Percentiles rank a stretch among this genome's conserved stretches.
These are phyloP conservation scores for Hordeum pubiflorum DNA, from an alignment of 202 grass and related monocot genomes.

Conservation along the genomic window DNA sequence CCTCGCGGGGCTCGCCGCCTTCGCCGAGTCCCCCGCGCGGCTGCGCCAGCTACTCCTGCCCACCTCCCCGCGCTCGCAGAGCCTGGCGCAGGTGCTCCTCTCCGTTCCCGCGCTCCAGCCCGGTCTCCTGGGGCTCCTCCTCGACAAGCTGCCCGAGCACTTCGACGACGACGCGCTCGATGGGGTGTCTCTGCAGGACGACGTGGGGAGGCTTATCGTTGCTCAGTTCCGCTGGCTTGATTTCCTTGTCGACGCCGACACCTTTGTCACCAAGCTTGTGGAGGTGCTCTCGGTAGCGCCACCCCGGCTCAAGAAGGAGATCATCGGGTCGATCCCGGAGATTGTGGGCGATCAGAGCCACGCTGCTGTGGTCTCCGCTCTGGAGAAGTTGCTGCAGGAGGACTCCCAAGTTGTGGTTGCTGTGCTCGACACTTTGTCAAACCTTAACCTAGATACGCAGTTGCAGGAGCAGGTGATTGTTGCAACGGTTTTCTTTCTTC, in stretches of 20 bases:
- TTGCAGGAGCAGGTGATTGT: conserved; percentile 70
- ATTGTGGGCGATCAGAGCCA: conserved; percentile 74
- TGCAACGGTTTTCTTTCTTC: background rate
- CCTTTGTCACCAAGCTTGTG: conserved; percentile 59
- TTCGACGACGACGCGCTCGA: conserved; percentile 51
- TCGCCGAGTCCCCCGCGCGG: conserved; percentile 35
- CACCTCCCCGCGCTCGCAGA: conserved; percentile 25
- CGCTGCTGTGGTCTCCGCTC: conserved; percentile 40
- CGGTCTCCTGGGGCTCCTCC: conserved; percentile 57
- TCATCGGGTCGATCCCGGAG: conserved; percentile 86
- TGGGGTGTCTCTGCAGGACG: conserved; percentile 54
- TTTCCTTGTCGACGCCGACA: conserved; percentile 59
- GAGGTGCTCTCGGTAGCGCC: conserved; percentile 82
- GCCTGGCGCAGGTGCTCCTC: conserved; percentile 58
- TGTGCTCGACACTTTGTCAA: conserved; percentile 68
- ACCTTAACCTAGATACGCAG: conserved; percentile 62
- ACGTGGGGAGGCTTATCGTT: conserved; percentile 66
- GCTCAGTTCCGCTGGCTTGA: conserved; percentile 74
- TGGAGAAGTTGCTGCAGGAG: conserved; percentile 65
- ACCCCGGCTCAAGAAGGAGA: conserved; percentile 73
- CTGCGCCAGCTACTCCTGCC: conserved; percentile 54
- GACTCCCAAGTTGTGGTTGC: conserved; percentile 71
- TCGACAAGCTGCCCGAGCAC: conserved; percentile 88
- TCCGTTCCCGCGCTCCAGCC: conserved; percentile 63
- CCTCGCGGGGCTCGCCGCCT: conserved; percentile 48